phyloP scores from a whole-genome alignment of 345 rosid genomes.

The Bruguiera sexangula region DNA sequence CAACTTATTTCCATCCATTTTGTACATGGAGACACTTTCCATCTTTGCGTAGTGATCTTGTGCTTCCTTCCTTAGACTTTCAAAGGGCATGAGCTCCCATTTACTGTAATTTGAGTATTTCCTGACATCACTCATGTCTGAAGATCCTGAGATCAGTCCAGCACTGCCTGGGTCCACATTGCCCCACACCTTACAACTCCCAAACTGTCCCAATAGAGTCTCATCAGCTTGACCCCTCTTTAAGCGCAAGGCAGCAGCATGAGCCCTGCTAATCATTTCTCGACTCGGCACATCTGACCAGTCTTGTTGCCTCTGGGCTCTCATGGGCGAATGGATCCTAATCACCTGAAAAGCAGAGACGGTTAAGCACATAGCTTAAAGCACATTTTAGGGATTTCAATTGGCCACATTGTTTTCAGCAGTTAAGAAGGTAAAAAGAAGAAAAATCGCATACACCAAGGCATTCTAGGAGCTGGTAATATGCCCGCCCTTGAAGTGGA shows the following conservation, averaged over 20 bases:
- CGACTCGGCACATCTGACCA: constrained; percentile 87
- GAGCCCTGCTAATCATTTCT: constrained; percentile 68
- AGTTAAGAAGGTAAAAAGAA: background rate
- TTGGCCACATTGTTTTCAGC: background rate
- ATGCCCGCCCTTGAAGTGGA: constrained; percentile 98
- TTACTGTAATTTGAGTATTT: constrained; percentile 75
- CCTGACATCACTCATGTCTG: constrained; percentile 73
- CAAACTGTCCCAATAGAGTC: constrained; percentile 57
- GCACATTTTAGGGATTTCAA: background rate
- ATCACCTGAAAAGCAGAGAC: constrained; percentile 54
- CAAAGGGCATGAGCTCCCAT: constrained; percentile 81
- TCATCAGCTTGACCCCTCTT: constrained; percentile 47
- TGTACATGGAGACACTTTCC: constrained; percentile 80
- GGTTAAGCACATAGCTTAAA: background rate
- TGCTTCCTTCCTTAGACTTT: constrained; percentile 85
- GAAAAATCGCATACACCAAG: constrained; percentile 64
- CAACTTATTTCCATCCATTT: constrained; percentile 94
- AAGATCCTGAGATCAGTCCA: constrained; percentile 74
- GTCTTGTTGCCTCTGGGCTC: constrained; percentile 65
- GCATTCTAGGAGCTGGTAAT: constrained; percentile 94
- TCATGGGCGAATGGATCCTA: constrained; percentile 93
- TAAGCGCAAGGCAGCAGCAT: constrained; percentile 69
- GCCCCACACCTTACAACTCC: constrained; percentile 95
- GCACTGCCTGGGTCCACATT: constrained; percentile 40
- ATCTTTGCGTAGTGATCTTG: constrained; percentile 66